Percentiles rank a stretch among this genome's conserved stretches.
These are phyloP conservation scores for Coemansia sp. DNA, from an alignment of 192 early-diverging fungal species.

Conservation along the genomic window DNA sequence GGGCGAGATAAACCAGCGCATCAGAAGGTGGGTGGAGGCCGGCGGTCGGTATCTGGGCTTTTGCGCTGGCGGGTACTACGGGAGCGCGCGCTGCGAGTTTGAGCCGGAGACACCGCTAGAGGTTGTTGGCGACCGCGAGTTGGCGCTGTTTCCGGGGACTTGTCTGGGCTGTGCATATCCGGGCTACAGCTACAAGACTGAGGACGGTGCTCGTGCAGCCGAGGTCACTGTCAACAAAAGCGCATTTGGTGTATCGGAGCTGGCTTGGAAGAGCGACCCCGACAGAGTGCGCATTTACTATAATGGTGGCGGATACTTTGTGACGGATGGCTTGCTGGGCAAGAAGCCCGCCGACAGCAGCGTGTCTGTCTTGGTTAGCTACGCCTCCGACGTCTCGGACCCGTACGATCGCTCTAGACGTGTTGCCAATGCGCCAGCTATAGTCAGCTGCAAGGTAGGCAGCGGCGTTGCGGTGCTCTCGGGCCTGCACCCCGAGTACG, in stretches of 20 bases:
- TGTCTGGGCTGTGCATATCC: constrained; percentile 72
- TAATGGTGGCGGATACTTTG: constrained; percentile 73
- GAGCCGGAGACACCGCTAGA: constrained; percentile 61
- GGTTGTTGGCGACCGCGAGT: constrained; percentile 71
- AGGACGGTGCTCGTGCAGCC: constrained; percentile 68
- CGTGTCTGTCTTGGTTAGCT: constrained; percentile 38
- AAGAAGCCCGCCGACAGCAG: constrained; percentile 13
- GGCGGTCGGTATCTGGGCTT: constrained; percentile 92
- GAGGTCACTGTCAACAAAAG: constrained; percentile 42
- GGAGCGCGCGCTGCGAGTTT: constrained; percentile 67
- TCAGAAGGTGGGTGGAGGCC: constrained; percentile 61
- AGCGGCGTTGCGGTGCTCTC: constrained; percentile 66
- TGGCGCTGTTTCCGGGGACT: constrained; percentile 67
- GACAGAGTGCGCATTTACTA: constrained; percentile 56
- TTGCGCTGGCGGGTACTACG: constrained; percentile 91
- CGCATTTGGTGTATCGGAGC: constrained; percentile 17
- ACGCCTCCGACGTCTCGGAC: constrained; percentile 40
- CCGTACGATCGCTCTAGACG: constrained; percentile 27
- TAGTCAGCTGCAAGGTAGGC: constrained; percentile 68
- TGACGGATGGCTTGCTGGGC: constrained; percentile 33
- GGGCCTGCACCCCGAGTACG: constrained; percentile 84
- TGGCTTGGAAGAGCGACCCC: constrained; percentile 45
- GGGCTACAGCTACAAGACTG: constrained; percentile 83
- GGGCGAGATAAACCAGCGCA: constrained; percentile 58
- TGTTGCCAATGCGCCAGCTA: constrained; percentile 51